These are phyloP conservation scores for Moesziomyces globuligerus DNA, from an alignment of 1,284 basidiomycete species.

Conservation along the genomic window DNA sequence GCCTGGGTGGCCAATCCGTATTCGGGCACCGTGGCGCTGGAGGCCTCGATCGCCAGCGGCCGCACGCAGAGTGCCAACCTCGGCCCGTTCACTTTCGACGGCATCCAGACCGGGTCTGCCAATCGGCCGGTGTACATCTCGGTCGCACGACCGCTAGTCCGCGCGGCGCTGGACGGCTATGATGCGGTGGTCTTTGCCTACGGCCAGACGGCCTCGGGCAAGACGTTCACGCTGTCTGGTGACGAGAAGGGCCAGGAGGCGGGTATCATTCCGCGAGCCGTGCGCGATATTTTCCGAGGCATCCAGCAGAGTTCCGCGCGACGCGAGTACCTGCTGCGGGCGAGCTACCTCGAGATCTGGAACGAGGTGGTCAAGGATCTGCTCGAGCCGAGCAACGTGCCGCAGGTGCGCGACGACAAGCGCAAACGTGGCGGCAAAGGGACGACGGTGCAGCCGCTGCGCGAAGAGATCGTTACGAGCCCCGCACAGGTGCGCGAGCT, in stretches of 20 bases:
- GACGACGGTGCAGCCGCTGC: conserved; percentile 75
- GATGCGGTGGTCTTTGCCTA: conserved; percentile 64
- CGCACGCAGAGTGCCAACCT: conserved; percentile 45
- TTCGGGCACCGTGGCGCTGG: conserved; percentile 45
- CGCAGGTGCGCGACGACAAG: conserved; percentile 58
- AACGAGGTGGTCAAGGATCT: conserved; percentile 92
- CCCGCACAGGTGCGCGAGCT: conserved; percentile 86
- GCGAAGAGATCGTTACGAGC: conserved; percentile 91
- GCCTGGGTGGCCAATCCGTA: conserved; percentile 56
- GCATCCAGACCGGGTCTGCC: conserved; percentile 81
- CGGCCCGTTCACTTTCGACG: conserved; percentile 70
- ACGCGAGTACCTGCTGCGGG: conserved; percentile 90
- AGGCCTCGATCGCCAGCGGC: conserved; percentile 32
- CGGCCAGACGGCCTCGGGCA: conserved; percentile 68
- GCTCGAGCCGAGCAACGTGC: conserved; percentile 76
- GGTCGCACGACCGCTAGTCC: conserved; percentile 84
- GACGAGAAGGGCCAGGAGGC: conserved; percentile 69
- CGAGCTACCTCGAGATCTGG: conserved; percentile 87
- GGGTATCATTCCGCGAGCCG: conserved; percentile 60
- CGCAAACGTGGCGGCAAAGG: conserved; percentile 47
- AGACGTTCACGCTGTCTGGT: conserved; percentile 55
- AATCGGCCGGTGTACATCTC: conserved; percentile 87
- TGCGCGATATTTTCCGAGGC: conserved; percentile 67
- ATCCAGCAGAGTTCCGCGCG: conserved; percentile 62
- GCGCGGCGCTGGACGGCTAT: conserved; percentile 62